Percentiles rank a stretch among this genome's conserved stretches.
Evolutionary conservation across 2,329 filamentous ascomycete species (phyloP).

Genomic region (Epicoccum nigrum): DNA sequence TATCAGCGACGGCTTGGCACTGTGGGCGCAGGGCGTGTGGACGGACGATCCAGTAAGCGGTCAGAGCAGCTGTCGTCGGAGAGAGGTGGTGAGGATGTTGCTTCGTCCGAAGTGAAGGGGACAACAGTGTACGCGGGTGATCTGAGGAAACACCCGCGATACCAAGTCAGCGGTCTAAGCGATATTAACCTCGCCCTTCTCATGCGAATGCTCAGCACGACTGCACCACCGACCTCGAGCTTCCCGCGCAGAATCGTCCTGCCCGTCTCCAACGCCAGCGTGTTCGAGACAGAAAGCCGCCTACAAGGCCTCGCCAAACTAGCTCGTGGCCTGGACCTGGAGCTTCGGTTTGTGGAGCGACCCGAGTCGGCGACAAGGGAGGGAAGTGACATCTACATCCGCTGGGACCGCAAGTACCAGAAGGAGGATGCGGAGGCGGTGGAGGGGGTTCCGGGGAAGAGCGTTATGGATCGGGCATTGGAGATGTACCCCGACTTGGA

Average conservation of each 20-base stretch:
- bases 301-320: background rate
- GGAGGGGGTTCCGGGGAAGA: background rate
- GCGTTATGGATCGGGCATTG: background rate
- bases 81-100: too few species aligned
- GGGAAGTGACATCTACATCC: background rate
- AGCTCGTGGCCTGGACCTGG: background rate
- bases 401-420: constrained; percentile 4
- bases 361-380: background rate
- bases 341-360: background rate
- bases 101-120: too few species aligned
- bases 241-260: background rate
- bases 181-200: background rate
- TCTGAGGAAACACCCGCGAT: background rate
- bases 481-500: background rate
- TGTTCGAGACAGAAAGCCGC: background rate
- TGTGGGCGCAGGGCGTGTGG: too few species aligned
- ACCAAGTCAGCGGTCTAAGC: background rate
- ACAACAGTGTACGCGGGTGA: background rate
- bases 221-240: background rate
- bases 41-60: too few species aligned
- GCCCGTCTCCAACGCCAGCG: background rate
- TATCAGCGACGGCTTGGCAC: background rate
- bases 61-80: too few species aligned
- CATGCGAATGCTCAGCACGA: constrained; percentile 4
- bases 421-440: background rate